Conservation (phyloP, 495 filamentous ascomycete species). For the Trichocladium uniseriatum region DNA sequence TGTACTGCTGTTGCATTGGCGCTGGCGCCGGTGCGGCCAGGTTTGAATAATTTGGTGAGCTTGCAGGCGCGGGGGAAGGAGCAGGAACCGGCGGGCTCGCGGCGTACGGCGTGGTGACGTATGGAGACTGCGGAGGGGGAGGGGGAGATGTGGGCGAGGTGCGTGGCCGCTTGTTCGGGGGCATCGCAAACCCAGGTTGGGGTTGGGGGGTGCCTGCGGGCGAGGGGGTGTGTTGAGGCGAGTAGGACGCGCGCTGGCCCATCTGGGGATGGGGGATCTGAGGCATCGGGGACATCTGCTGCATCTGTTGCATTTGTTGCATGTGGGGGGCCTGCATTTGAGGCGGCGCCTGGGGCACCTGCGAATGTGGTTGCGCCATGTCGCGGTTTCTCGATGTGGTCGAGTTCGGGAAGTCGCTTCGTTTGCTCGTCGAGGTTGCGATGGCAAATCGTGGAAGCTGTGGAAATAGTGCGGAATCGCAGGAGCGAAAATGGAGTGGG, state of each 20-base stretch:
- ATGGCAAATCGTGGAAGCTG: background rate
- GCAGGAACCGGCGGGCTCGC: conserved; percentile 11
- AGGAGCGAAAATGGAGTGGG: background rate
- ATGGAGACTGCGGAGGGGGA: conserved; percentile 24
- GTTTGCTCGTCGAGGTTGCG: too few species aligned
- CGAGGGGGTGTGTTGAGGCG: conserved; percentile 33
- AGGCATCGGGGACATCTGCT: conserved; percentile 11
- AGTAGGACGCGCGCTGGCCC: conserved; percentile 19
- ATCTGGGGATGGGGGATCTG: conserved; percentile 7
- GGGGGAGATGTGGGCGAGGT: conserved; percentile 54
- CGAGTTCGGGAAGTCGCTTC: background rate
- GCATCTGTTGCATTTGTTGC: conserved; percentile 37
- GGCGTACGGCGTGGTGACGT: conserved; percentile 10
- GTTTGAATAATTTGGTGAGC: conserved; percentile 17
- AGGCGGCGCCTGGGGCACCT: conserved; percentile 44
- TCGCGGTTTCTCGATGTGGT: conserved; percentile 3
- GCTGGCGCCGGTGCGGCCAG: background rate
- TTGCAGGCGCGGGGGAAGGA: conserved; percentile 2
- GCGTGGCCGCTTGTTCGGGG: conserved; percentile 57
- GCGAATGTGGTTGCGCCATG: conserved; percentile 60
- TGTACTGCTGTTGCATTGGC: conserved; percentile 2
- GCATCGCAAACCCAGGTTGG: conserved; percentile 29
- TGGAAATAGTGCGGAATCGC: background rate
- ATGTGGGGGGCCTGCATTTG: conserved; percentile 24
- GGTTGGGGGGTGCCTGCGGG: conserved; percentile 19